Base-by-base conservation (phyloP, 441 rosid species). In the Populus hybrid region DNA sequence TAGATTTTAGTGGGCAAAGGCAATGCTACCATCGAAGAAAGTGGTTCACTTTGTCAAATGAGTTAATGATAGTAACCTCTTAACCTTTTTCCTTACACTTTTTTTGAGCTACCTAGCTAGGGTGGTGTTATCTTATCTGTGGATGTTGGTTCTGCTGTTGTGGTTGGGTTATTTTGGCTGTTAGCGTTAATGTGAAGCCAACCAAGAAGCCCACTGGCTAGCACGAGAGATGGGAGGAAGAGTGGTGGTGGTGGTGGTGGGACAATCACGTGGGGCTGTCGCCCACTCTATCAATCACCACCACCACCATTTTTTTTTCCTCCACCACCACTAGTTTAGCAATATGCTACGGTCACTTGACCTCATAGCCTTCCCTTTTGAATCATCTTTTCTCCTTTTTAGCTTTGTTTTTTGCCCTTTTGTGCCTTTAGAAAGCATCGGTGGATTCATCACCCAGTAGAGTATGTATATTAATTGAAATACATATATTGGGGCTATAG, bases 151-250 rank as follows among this genome's bases (percentile, higher is more conserved):
- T 88, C 74, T 59, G 63, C 66, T 67, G 81, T 38, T 78, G 80
- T 77, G 88, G 91, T 85, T 82, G 87, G 82, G 82, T 82, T 71
- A 65, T 82, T 89, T 86, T 89, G 95, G 89, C 89, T 81, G 93
- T 88, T 92, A 85, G 99, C 99, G 95, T 91, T 90, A 89, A 87
- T 87, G 83, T 83, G 94, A 94, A 94, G 98, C 98, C 91, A 90
- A 86, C 87, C 85, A 79, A 77, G 84, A 87, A 84, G 86, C 72
- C 86, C 85, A 87, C 82, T 76, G 75, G 68, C 68, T 38, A 38
- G 68, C 53, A 31, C 35, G 61, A n/a, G 74, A 14, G 79, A 69
- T 36, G 74, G 64, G 65, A 69, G 76, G 28, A 76, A 21, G 11
- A 77, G 81, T 82, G 71, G 76, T 31, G 78, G 82, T 69, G 82